Base-by-base conservation (phyloP, 2,329 filamentous ascomycete genomes). In the Cladosporium sp. region DNA sequence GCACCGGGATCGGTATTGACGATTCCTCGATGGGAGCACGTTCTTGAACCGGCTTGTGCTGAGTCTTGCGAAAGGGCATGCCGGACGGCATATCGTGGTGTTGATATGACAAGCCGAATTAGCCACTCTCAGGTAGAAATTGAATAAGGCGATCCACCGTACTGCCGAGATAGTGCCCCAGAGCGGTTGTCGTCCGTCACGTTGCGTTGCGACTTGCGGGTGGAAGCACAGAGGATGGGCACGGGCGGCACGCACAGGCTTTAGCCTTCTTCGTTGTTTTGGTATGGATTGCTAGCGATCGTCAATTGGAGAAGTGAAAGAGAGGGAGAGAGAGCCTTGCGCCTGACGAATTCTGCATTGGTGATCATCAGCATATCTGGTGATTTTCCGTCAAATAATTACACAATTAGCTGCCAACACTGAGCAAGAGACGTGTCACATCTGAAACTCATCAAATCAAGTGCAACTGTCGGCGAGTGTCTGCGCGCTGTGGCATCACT, bases 191-290 rank as follows among this genome's bases (percentile, higher is more conserved):
- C n/a, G 40, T 21, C 40, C 40, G 40, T 46, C 40, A 46, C n/a
- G 40, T 46, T 46, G 40, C 40, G 40, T 21, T 46, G 40, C 40
- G 40, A 7, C 40, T 21, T 46, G 40, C 40, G 40, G 40, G 40
- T 46, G 40, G 40, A 46, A 46, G n/a, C 40, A 44, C 40, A 21
- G n/a, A 46, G 21, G 40, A 46, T 2, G 28, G 23, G 8, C 28
- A 55, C 52, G 52, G 52, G 31, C 52, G 52, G 52, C 52, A 55
- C 52, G 52, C 52, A 33, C 28, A 46, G 40, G 52, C 52, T 33
- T 21, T 55, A 55, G 29, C 52, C n/a, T 18, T 55, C 52, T 55
- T 55, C 33, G 52, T 55, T 55, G 52, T 55, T 55, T 10, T 55
- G 52, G 28, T 31, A 55, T 46, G 40, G 40, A 23, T 46, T 46